These are phyloP conservation scores for Coemansia sp. DNA, from an alignment of 192 early-diverging fungal genomes.

Conservation along the genomic window DNA sequence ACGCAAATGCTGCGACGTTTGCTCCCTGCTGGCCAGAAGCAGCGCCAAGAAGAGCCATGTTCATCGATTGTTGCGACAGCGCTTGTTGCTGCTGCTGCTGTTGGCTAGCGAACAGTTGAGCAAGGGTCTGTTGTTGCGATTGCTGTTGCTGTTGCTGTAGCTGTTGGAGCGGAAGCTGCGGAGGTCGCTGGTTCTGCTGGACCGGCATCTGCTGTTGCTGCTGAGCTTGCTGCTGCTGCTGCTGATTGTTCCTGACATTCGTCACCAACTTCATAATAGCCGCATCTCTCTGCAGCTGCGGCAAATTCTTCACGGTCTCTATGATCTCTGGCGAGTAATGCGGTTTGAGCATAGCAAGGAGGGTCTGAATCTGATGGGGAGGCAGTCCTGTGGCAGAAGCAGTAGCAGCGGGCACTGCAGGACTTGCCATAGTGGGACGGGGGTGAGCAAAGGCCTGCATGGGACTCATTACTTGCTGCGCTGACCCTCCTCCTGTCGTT, in stretches of 20 bases:
- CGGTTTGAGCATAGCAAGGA: conserved; percentile 8
- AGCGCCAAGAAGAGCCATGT: conserved; percentile 25
- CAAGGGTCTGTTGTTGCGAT: conserved; percentile 15
- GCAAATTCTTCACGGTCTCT: conserved; percentile 17
- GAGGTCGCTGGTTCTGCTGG: conserved; percentile 17
- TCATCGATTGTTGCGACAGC: conserved; percentile 21
- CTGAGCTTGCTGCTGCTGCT: conserved; percentile 19
- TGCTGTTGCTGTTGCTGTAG: conserved; percentile 25
- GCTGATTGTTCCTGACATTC: conserved; percentile 5
- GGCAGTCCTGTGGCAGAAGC: neutral
- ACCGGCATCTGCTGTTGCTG: conserved; percentile 7
- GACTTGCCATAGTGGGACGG: conserved; percentile 26
- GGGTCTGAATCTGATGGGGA: conserved; percentile 3
- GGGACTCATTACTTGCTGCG: conserved; percentile 42
- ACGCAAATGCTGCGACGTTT: conserved; percentile 17
- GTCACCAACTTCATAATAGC: conserved; percentile 3
- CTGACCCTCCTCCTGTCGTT: neutral
- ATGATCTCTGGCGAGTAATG: conserved; percentile 18
- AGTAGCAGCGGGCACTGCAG: conserved; percentile 11
- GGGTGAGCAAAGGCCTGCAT: conserved; percentile 30
- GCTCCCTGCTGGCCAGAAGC: conserved; percentile 20
- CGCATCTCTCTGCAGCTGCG: conserved; percentile 20
- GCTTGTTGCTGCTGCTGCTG: conserved; percentile 25
- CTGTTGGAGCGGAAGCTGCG: conserved; percentile 19
- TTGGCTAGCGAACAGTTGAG: conserved; percentile 19